phyloP scores from a whole-genome alignment of 1,284 basidiomycete species.

The Puccinia horiana region DNA sequence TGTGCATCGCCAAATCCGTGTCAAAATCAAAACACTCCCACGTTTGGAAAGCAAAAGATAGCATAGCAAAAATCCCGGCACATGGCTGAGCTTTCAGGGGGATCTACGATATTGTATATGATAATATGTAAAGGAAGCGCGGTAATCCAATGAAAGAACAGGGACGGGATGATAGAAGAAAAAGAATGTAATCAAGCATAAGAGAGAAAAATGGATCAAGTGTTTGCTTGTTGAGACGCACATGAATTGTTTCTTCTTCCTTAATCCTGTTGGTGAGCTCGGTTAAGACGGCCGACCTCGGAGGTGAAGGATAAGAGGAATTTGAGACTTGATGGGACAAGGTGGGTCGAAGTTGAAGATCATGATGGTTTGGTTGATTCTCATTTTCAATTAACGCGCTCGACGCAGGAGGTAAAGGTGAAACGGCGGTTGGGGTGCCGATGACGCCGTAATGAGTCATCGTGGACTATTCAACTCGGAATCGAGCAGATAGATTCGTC shows the following conservation, averaged over 20 bases:
- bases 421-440: background rate
- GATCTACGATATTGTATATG: no score
- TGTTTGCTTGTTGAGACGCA: background rate
- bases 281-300: background rate
- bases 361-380: background rate
- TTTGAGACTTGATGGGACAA: background rate
- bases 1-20: no score
- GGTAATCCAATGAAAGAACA: background rate
- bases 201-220: background rate
- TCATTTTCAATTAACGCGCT: background rate
- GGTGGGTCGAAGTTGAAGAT: conserved; percentile 3
- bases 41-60: background rate
- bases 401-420: background rate
- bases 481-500: background rate
- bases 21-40: background rate
- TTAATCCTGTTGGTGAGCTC: conserved; percentile 18
- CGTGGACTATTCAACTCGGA: background rate
- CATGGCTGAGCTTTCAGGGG: no score
- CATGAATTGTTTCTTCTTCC: conserved; percentile 5
- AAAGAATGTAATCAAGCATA: background rate
- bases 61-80: no score
- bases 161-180: background rate
- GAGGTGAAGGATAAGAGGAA: conserved; percentile 9
- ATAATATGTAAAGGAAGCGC: background rate
- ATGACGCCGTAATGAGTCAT: conserved; percentile 30